Evolutionary conservation across 2,329 filamentous ascomycete species (phyloP).

Genomic region (Atkinsonella texensis): DNA sequence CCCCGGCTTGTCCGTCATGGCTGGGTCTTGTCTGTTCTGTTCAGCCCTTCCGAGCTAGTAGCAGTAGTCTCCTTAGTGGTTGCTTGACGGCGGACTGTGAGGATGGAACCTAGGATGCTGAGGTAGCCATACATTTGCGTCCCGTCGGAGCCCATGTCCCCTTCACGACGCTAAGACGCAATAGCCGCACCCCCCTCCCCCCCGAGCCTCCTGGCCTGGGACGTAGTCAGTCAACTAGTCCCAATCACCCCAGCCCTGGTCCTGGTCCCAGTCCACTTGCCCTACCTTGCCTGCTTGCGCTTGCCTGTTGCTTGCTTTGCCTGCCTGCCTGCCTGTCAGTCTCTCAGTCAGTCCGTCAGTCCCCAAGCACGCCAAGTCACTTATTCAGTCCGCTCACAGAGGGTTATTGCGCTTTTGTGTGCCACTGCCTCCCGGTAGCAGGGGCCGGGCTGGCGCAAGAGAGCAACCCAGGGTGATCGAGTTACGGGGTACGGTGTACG

Average conservation of each 20-base stretch:
- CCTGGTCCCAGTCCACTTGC: too few species aligned
- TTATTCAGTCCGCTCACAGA: background rate
- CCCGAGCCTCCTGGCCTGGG: background rate
- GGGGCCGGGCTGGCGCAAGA: background rate
- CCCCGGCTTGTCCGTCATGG: slow-evolving; percentile 6
- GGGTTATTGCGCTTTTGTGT: slow-evolving; percentile 4
- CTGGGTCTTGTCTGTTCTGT: slow-evolving; percentile 17
- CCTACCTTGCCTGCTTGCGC: too few species aligned
- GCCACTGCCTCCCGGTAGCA: background rate
- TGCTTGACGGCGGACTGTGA: slow-evolving; percentile 1
- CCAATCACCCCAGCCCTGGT: background rate
- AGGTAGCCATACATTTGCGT: slow-evolving; percentile 12
- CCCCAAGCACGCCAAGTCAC: background rate
- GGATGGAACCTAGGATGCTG: background rate
- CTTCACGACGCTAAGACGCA: slow-evolving; percentile 3
- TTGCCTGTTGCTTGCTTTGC: background rate
- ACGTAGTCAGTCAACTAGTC: background rate
- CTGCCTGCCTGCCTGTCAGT: background rate
- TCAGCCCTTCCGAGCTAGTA: slow-evolving; percentile 26
- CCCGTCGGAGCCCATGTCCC: slow-evolving; percentile 13
- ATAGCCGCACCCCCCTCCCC: background rate
- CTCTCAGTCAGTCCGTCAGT: too few species aligned
- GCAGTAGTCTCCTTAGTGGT: slow-evolving; percentile 8
- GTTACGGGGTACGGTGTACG: slow-evolving; percentile 1
- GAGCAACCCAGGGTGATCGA: slow-evolving; percentile 4